Base-by-base conservation (phyloP, 352 stramenopile genomes). In the Aphanomyces invadans region DNA sequence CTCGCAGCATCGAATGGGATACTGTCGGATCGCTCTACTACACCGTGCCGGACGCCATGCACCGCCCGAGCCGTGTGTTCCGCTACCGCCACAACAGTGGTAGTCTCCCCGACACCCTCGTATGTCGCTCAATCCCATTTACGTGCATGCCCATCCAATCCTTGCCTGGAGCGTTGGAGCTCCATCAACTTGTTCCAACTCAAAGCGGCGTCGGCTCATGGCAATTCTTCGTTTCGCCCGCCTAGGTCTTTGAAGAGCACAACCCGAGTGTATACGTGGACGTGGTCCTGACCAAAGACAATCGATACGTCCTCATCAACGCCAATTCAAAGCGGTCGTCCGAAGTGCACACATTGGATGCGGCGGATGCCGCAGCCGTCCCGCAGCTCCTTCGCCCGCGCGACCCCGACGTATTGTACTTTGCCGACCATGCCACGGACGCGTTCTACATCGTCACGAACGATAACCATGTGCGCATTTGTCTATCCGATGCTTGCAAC, bases 301-400 rank as follows among this genome's bases (percentile, higher is more conserved):
- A 71, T 49, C 49, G 66, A 12, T 92, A 86, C 42, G 75, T 96
- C 42, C 70, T 94, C 21, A 89, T 95, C 61, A 95, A 93, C 65
- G 89, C 79, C 75, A 95, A 96, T 73, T 90, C 81, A 2, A 95
- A 95, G 73, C 81, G 78, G 52, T 79, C 76, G 49, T 95, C 87
- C n/a, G 83, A 96, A 72, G 92, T 95, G 48, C 76, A 87, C 56
- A 79, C 79, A 5, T 33, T 72, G 29, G 32, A 64, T 17, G 59
- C 51, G 19, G 25, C 74, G 19, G 33, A 79, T 28, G 33, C 56
- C 9, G 21, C 68, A 2, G 75, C 75, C 0, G 39, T 33, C 25
- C 79, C 79, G n/a, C 73, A 74, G 29, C 52, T 85, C 25, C 62
- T 94, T 46, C 81, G 80, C 7, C 31, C 60, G 2, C 73, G 87